These are phyloP conservation scores for Phaffomyces thermotolerans DNA, from an alignment of 805 yeast species.

Conservation along the genomic window DNA sequence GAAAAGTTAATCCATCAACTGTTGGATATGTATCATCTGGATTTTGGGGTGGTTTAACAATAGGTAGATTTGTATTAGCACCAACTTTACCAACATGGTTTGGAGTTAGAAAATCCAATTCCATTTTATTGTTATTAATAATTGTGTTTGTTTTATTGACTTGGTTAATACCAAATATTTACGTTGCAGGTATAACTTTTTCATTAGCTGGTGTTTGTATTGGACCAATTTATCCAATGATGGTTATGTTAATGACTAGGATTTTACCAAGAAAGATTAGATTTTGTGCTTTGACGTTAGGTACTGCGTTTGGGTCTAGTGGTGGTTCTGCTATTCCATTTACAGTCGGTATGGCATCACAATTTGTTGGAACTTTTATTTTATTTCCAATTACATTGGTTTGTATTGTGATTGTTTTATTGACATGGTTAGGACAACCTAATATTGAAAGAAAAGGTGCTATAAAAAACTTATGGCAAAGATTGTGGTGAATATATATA, in stretches of 20 bases:
- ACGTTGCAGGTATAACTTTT: constrained; percentile 38
- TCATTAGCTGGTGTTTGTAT: constrained; percentile 44
- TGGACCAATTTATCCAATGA: constrained; percentile 53
- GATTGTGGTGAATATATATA: constrained; percentile 16
- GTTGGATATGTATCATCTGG: constrained; percentile 58
- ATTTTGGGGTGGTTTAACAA: constrained; percentile 57
- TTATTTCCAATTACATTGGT: constrained; percentile 43
- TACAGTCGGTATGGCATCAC: constrained; percentile 42
- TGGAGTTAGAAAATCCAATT: constrained; percentile 41
- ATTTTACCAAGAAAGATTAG: constrained; percentile 46
- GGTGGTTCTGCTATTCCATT: constrained; percentile 56
- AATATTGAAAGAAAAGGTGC: constrained; percentile 31
- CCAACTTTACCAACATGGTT: constrained; percentile 27
- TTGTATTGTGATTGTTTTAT: constrained; percentile 29
- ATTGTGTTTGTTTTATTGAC: constrained; percentile 33
- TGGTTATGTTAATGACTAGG: constrained; percentile 37
- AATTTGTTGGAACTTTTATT: constrained; percentile 39
- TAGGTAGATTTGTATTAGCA: constrained; percentile 49
- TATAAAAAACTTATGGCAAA: constrained; percentile 16
- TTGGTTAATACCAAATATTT: constrained; percentile 41
- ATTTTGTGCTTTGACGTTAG: constrained; percentile 41
- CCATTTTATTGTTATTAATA: constrained; percentile 28
- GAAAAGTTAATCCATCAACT: constrained; percentile 34
- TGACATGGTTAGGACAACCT: constrained; percentile 38
- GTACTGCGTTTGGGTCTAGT: constrained; percentile 48